phyloP scores from a whole-genome alignment of 2,329 filamentous ascomycete species.

The Thelonectria discophora region DNA sequence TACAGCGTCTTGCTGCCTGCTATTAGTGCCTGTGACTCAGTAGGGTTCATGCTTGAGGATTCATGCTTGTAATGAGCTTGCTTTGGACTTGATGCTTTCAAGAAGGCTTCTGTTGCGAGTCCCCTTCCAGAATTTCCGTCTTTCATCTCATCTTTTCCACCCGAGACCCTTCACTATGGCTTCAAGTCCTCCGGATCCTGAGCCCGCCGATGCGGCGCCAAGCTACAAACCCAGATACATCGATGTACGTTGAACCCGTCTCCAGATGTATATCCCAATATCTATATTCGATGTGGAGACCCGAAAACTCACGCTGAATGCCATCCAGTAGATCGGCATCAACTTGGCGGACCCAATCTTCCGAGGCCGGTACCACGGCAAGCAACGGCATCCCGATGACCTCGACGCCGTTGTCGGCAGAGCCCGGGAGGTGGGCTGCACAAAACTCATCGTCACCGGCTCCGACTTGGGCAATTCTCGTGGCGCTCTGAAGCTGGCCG shows the following conservation, averaged over 20 bases:
- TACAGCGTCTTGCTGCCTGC: too few relatives aligned
- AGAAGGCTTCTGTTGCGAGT: constrained; percentile 31
- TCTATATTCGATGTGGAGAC: constrained; percentile 18
- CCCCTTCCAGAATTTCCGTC: not conserved
- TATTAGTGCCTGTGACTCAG: constrained; percentile 13
- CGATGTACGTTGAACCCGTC: constrained; percentile 58
- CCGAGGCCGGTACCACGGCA: constrained; percentile 83
- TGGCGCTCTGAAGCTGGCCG: constrained; percentile 77
- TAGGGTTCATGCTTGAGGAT: constrained; percentile 3
- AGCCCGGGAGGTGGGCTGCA: constrained; percentile 79
- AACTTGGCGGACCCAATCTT: constrained; percentile 96
- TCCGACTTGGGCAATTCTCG: constrained; percentile 83
- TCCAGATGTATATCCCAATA: constrained; percentile 12
- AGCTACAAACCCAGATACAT: constrained; percentile 62
- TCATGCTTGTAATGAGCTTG: constrained; percentile 5
- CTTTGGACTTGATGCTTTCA: constrained; percentile 34
- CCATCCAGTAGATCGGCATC: constrained; percentile 76
- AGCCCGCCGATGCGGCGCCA: constrained; percentile 24
- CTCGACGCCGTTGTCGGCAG: constrained; percentile 80
- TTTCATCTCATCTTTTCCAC: constrained; percentile 15
- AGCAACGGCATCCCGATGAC: constrained; percentile 76
- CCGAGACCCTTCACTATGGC: constrained; percentile 41
- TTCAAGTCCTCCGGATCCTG: constrained; percentile 32
- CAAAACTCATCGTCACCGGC: constrained; percentile 92
- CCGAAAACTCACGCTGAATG: constrained; percentile 31